These are phyloP conservation scores for Hyaloscypha bicolor DNA, from an alignment of 495 filamentous ascomycete genomes.

Conservation along the genomic window DNA sequence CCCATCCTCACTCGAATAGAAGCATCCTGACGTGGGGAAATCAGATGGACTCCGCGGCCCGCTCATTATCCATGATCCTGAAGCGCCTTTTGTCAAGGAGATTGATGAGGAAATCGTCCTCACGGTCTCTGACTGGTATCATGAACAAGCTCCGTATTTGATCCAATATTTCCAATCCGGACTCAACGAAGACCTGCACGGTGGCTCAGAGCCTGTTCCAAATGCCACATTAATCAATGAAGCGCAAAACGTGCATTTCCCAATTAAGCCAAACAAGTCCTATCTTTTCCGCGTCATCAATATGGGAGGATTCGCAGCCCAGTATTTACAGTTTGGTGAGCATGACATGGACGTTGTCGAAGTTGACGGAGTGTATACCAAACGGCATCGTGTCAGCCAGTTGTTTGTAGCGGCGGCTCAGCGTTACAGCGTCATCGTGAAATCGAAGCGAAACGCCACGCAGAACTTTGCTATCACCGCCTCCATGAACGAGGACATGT, in stretches of 20 bases:
- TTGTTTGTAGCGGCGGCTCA: constrained; percentile 53
- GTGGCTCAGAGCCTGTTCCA: constrained; percentile 55
- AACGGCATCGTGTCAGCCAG: constrained; percentile 51
- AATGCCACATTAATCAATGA: constrained; percentile 72
- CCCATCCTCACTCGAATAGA: not conserved
- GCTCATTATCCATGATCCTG: constrained; percentile 69
- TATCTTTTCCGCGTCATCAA: constrained; percentile 79
- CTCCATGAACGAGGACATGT: constrained; percentile 50
- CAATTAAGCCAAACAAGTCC: constrained; percentile 67
- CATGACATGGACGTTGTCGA: constrained; percentile 61
- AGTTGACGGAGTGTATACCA: constrained; percentile 54
- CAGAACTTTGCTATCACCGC: constrained; percentile 6
- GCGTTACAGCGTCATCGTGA: constrained; percentile 43
- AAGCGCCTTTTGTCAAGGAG: constrained; percentile 51
- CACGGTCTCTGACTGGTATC: constrained; percentile 66
- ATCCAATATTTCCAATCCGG: constrained; percentile 57
- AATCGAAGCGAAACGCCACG: constrained; percentile 44
- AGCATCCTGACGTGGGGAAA: not conserved
- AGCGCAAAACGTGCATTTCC: constrained; percentile 50
- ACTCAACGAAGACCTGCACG: constrained; percentile 37
- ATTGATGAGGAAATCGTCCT: constrained; percentile 61
- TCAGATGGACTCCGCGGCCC: constrained; percentile 57
- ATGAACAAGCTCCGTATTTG: constrained; percentile 45
- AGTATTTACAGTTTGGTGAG: constrained; percentile 71
- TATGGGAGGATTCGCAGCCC: constrained; percentile 60